Evolutionary conservation across 805 yeast species (phyloP).

Genomic region (Sungouiella blattae): DNA sequence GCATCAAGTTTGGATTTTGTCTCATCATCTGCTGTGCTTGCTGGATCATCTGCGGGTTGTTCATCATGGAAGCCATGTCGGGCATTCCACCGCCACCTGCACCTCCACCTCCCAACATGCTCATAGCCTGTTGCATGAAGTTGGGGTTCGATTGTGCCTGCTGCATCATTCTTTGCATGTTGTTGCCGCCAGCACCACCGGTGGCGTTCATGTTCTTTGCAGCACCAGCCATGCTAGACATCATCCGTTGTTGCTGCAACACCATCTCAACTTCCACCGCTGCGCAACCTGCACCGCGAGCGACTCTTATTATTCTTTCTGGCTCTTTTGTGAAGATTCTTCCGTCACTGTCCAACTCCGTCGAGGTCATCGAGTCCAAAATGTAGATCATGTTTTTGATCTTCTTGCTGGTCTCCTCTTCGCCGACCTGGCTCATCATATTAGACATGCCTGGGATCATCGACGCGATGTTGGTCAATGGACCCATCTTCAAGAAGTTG

Average conservation of each 20-base stretch:
- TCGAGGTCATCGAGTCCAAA: slow-evolving; percentile 93
- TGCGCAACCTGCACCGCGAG: slow-evolving; percentile 90
- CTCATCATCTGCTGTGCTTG: slow-evolving; percentile 48
- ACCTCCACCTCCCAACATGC: slow-evolving; percentile 52
- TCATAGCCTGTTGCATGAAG: slow-evolving; percentile 61
- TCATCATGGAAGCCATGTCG: slow-evolving; percentile 39
- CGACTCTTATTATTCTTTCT: slow-evolving; percentile 81
- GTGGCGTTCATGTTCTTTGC: slow-evolving; percentile 54
- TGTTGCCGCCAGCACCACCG: slow-evolving; percentile 37
- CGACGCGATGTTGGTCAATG: slow-evolving; percentile 85
- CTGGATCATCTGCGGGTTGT: slow-evolving; percentile 49
- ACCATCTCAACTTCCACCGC: slow-evolving; percentile 93
- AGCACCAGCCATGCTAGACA: slow-evolving; percentile 87
- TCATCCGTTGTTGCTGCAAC: slow-evolving; percentile 84
- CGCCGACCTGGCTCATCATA: slow-evolving; percentile 83
- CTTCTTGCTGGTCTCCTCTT: slow-evolving; percentile 82
- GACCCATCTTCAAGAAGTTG: slow-evolving; percentile 95
- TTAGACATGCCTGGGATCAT: slow-evolving; percentile 92
- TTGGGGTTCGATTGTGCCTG: slow-evolving; percentile 50
- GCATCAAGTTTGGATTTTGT: slow-evolving; percentile 43
- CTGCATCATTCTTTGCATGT: slow-evolving; percentile 52
- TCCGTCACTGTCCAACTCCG: slow-evolving; percentile 90
- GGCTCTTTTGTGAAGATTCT: slow-evolving; percentile 76
- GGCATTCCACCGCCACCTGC: slow-evolving; percentile 38
- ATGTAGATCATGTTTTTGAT: slow-evolving; percentile 86